These are phyloP conservation scores for Alloteropsis angusta DNA, from an alignment of 202 grass and related monocot species.

Conservation along the genomic window DNA sequence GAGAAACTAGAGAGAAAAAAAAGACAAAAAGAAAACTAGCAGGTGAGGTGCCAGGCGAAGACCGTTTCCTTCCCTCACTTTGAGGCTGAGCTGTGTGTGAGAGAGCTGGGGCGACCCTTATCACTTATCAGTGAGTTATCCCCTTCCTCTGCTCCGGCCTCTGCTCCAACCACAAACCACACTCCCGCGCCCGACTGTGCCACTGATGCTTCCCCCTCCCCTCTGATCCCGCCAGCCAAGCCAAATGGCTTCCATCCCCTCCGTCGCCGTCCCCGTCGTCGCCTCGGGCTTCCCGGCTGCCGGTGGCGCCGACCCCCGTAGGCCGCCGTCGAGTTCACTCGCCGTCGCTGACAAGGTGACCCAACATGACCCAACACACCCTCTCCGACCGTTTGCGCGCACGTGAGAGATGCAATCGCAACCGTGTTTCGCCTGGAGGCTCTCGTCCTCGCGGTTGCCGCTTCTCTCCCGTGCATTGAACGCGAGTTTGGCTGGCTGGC, in stretches of 20 bases:
- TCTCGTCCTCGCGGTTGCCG: neutral
- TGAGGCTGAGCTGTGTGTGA: too few relatives aligned
- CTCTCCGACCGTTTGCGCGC: too few relatives aligned
- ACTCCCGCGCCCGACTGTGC: neutral
- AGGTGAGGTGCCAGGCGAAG: too few relatives aligned
- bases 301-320: neutral
- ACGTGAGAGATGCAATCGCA: too few relatives aligned
- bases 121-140: too few relatives aligned
- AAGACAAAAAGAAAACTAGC: too few relatives aligned
- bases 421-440: too few relatives aligned
- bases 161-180: neutral
- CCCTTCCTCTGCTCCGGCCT: neutral
- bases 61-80: too few relatives aligned
- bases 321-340: constrained; percentile 6
- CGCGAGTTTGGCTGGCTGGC: neutral
- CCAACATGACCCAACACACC: too few relatives aligned
- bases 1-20: too few relatives aligned
- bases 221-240: neutral
- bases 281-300: neutral
- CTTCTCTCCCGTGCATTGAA: too few relatives aligned
- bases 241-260: constrained; percentile 32
- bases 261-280: constrained; percentile 3
- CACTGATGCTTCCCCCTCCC: neutral
- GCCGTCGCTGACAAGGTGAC: constrained; percentile 30
- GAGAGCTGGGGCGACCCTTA: too few relatives aligned